These are phyloP conservation scores for Wickerhamiella azymoides DNA, from an alignment of 805 yeast species.

Conservation along the genomic window DNA sequence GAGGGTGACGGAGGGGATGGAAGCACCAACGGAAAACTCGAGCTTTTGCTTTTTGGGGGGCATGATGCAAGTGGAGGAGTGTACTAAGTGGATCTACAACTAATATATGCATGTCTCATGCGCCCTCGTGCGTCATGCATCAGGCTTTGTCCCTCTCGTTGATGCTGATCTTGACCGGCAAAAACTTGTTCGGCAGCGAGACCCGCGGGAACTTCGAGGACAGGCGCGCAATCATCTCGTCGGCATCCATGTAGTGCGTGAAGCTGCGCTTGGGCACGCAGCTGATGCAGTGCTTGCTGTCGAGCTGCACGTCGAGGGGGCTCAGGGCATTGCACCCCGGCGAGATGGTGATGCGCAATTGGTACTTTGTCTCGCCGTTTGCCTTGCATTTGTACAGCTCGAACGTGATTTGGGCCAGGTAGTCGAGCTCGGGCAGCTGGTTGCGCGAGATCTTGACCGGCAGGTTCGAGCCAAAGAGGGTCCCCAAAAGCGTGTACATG, in stretches of 20 bases:
- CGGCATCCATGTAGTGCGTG: slow-evolving; percentile 88
- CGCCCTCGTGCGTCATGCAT: not conserved
- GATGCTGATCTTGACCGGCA: slow-evolving; percentile 20
- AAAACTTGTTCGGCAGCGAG: slow-evolving; percentile 66
- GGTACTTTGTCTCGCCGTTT: slow-evolving; percentile 67
- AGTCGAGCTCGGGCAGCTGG: slow-evolving; percentile 92
- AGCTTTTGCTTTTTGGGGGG: not conserved
- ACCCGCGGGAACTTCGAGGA: slow-evolving; percentile 76
- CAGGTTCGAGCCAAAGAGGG: slow-evolving; percentile 77
- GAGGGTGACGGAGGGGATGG: slow-evolving; percentile 49
- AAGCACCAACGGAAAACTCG: slow-evolving; percentile 36
- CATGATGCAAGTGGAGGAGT: not conserved
- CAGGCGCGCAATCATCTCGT: slow-evolving; percentile 68
- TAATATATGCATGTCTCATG: not conserved
- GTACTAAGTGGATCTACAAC: not conserved
- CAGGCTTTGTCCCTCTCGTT: slow-evolving; percentile 2
- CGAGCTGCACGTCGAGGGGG: slow-evolving; percentile 92
- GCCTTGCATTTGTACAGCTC: slow-evolving; percentile 72
- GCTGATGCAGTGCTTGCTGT: slow-evolving; percentile 90
- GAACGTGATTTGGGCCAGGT: slow-evolving; percentile 84
- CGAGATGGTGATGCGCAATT: slow-evolving; percentile 79
- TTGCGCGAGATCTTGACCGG: slow-evolving; percentile 94
- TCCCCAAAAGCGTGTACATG: slow-evolving; percentile 82
- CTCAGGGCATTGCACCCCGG: slow-evolving; percentile 98
- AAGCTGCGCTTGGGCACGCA: slow-evolving; percentile 84